These are phyloP conservation scores for Helenozyma rhizophorensis DNA, from an alignment of 805 yeast species.

Conservation along the genomic window DNA sequence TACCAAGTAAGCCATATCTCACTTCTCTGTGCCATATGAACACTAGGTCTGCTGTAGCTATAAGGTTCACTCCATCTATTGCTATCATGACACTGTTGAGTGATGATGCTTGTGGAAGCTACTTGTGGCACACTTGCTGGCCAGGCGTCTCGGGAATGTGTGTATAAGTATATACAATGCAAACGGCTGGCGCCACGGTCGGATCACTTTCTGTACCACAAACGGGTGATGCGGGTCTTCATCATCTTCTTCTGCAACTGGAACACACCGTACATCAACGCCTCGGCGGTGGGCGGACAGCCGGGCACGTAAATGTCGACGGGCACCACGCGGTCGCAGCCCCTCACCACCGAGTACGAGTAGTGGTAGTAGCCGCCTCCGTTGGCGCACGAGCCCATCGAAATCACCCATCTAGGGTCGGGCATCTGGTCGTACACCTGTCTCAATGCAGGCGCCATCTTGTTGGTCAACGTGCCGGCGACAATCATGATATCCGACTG, in stretches of 20 bases:
- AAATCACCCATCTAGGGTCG: slow-evolving; percentile 90
- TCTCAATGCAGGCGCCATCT: slow-evolving; percentile 91
- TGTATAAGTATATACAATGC: slow-evolving; percentile 14
- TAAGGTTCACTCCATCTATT: too few relatives aligned
- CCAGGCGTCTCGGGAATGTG: too few relatives aligned
- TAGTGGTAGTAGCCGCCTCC: slow-evolving; percentile 93
- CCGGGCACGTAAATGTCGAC: slow-evolving; percentile 92
- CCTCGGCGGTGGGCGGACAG: slow-evolving; percentile 90
- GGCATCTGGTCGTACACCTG: slow-evolving; percentile 95
- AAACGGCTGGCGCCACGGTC: slow-evolving; percentile 1
- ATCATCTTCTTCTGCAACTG: slow-evolving; percentile 89
- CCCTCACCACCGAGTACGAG: slow-evolving; percentile 84
- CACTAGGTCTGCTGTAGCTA: too few relatives aligned
- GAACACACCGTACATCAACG: slow-evolving; percentile 85
- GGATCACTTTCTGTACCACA: slow-evolving; percentile 68
- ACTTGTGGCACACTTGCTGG: too few relatives aligned
- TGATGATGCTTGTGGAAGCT: too few relatives aligned
- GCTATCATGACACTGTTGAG: too few relatives aligned
- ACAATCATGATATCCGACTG: slow-evolving; percentile 91
- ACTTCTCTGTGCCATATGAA: too few relatives aligned
- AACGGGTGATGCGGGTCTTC: slow-evolving; percentile 71
- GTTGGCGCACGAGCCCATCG: slow-evolving; percentile 92
- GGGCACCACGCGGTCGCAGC: slow-evolving; percentile 84
- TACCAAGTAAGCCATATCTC: too few relatives aligned
- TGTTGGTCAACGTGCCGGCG: slow-evolving; percentile 86